phyloP scores from a whole-genome alignment of 495 filamentous ascomycete species.

The Penicillium maclennaniae region DNA sequence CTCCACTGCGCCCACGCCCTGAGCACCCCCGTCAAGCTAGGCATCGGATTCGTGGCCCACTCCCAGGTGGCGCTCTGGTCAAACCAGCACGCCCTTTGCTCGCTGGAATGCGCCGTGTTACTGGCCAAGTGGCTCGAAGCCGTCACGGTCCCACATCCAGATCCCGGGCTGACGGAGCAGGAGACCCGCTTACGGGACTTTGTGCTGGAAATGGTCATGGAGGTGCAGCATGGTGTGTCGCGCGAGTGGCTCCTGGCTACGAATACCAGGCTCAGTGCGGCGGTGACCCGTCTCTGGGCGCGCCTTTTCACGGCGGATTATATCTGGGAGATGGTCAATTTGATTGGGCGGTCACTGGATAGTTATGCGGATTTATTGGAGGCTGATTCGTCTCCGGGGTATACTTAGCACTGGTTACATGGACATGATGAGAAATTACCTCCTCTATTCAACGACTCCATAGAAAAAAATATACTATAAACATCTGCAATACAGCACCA shows the following conservation, averaged over 20 bases:
- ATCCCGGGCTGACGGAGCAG: conserved; percentile 45
- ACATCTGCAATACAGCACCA: too few species aligned
- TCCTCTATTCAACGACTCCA: too few species aligned
- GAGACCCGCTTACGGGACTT: conserved; percentile 58
- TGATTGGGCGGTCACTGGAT: conserved; percentile 59
- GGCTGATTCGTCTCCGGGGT: background rate
- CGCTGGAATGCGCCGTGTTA: conserved; percentile 66
- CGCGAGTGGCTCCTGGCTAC: conserved; percentile 47
- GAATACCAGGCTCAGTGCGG: conserved; percentile 57
- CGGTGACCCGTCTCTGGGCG: conserved; percentile 63
- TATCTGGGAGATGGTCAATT: conserved; percentile 63
- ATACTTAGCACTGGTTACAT: background rate
- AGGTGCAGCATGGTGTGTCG: conserved; percentile 56
- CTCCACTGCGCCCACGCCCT: conserved; percentile 68
- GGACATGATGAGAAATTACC: too few species aligned
- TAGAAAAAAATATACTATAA: too few species aligned
- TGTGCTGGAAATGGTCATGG: conserved; percentile 64
- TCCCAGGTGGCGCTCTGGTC: conserved; percentile 68
- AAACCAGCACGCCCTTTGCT: conserved; percentile 66
- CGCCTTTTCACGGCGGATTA: conserved; percentile 64
- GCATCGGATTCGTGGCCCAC: conserved; percentile 65
- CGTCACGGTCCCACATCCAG: conserved; percentile 31
- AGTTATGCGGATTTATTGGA: conserved; percentile 64
- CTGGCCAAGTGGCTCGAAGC: conserved; percentile 53
- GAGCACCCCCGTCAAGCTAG: conserved; percentile 62